phyloP scores from a whole-genome alignment of 805 yeast genomes.

The Pichia occidentalis region DNA sequence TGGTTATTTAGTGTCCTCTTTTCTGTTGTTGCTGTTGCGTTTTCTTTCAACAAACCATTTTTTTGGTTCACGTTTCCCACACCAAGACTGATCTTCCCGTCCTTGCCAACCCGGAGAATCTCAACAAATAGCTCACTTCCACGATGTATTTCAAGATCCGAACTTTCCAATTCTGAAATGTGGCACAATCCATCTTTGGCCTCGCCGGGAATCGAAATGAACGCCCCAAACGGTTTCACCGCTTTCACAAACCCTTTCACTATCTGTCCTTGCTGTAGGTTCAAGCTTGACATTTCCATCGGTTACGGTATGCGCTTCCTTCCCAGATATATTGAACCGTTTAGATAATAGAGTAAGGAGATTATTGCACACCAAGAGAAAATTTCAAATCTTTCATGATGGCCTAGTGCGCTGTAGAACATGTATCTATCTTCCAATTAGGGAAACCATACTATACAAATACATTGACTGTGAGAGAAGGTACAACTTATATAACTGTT shows the following conservation, averaged over 20 bases:
- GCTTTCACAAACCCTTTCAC: slow-evolving; percentile 58
- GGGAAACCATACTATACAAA: too few relatives aligned
- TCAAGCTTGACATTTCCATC: slow-evolving; percentile 4
- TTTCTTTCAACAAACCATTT: slow-evolving; percentile 39
- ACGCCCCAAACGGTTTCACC: slow-evolving; percentile 71
- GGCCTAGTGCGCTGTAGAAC: too few relatives aligned
- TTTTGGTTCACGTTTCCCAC: slow-evolving; percentile 70
- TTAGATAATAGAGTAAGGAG: too few relatives aligned
- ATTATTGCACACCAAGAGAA: too few relatives aligned
- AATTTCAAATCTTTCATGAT: too few relatives aligned
- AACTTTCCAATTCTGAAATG: slow-evolving; percentile 52
- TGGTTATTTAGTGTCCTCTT: not conserved
- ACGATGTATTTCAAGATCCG: slow-evolving; percentile 32
- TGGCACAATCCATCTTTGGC: slow-evolving; percentile 65
- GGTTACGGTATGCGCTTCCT: too few relatives aligned
- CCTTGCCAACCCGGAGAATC: slow-evolving; percentile 37
- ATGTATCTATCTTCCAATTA: too few relatives aligned
- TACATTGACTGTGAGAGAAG: too few relatives aligned
- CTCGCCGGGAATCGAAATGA: slow-evolving; percentile 44
- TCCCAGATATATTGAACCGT: too few relatives aligned
- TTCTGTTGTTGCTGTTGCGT: slow-evolving; percentile 1
- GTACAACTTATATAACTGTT: not conserved
- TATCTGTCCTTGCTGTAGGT: slow-evolving; percentile 32
- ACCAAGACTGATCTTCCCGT: slow-evolving; percentile 50
- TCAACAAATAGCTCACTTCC: slow-evolving; percentile 63